These are phyloP conservation scores for Cucumis melo DNA, from an alignment of 306 rosid genomes.

Conservation along the genomic window DNA sequence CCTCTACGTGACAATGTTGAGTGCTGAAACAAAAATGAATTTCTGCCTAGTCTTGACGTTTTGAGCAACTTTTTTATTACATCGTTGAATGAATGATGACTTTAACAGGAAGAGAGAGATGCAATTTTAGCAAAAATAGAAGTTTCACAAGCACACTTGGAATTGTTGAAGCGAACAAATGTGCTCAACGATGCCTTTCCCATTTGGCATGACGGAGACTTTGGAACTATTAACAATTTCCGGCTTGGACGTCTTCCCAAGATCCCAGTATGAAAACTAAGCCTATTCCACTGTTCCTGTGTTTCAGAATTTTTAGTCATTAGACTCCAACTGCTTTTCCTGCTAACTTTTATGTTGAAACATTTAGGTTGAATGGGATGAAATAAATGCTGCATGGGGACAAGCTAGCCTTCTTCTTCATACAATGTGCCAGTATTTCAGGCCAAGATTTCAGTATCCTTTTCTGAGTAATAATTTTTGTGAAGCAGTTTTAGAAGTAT, in stretches of 20 bases:
- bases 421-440: constrained; percentile 91
- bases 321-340: not conserved
- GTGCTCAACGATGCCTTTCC: constrained; percentile 96
- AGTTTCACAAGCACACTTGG: constrained; percentile 96
- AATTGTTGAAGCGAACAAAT: constrained; percentile 77
- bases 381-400: constrained; percentile 99
- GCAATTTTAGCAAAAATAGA: constrained; percentile 86
- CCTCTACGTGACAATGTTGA: not conserved
- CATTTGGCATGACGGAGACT: constrained; percentile 90
- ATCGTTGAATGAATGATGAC: not conserved
- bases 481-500: not conserved
- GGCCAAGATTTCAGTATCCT: constrained; percentile 81
- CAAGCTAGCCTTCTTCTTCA: constrained; percentile 98
- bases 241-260: constrained; percentile 97
- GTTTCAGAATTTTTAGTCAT: constrained; percentile 15
- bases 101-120: constrained; percentile 88
- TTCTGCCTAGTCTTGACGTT: not conserved
- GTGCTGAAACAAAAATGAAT: not conserved
- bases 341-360: constrained; percentile 14
- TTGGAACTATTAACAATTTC: constrained; percentile 91
- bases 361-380: constrained; percentile 90
- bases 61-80: not conserved
- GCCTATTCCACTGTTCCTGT: constrained; percentile 5
- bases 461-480: not conserved
- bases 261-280: constrained; percentile 56